Base-by-base conservation (phyloP, 2,329 filamentous ascomycete species). In the Fusarium napiforme region DNA sequence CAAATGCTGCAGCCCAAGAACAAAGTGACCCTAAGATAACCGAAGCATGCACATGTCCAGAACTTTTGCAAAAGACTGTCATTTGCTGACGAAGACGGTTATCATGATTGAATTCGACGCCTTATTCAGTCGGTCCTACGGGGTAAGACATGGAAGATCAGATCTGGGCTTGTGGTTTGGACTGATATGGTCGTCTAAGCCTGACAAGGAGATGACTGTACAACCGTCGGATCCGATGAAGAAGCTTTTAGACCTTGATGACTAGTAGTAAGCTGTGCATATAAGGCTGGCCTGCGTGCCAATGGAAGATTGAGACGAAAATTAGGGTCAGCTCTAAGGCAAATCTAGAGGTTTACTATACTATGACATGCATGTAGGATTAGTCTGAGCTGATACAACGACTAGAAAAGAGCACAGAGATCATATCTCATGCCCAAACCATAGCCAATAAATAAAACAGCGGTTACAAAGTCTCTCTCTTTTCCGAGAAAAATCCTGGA, bases 401-500 rank as follows among this genome's bases (percentile, higher is more conserved):
- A 11, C 45, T 30, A 30, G 26, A 9, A n/a, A 30, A 30, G 30
- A 19, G 19, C 7, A 8, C 15, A 7, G 47, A 34, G 23, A 7
- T 5, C 28, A 49, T 18, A 10, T 6, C 10, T n/a, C 7, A 9
- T 14, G 8, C 32, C 16, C 14, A 32, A 32, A 32, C 30, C 15
- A 18, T 32, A 4, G 18, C n/a, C 16, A 7, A 10, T 8, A 50
- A 18, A 19, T 14, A 14, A 18, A 23, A 19, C 18, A 8, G 2
- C 10, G 8, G 16, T 1, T 4, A 10, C 6, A 2, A 34, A 19
- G 21, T 23, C 21, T 32, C 9, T 10, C 9, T 18, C 3, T 49
- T n/a, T 5, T 18, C 21, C 21, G 10, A 49, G 15, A 3, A n/a
- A 50, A 18, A 7, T 0, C 0, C 8, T 19, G 16, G 11, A 14